Percentiles rank a stretch among this genome's conserved stretches.
Conservation (phyloP, 352 stramenopile species). For the Globisporangium middletonii region DNA sequence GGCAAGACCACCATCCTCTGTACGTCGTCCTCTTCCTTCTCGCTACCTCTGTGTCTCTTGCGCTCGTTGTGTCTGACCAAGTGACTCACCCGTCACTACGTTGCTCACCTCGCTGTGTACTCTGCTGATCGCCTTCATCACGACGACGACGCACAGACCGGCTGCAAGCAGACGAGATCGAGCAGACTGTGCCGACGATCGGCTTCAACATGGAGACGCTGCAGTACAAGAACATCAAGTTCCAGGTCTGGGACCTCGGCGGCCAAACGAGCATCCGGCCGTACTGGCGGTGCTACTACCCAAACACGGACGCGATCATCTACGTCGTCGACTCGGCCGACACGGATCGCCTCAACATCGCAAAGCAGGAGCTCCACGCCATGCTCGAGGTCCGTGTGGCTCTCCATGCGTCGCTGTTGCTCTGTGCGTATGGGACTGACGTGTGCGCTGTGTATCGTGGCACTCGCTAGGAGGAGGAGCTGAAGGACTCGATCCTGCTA, state of each 20-base stretch:
- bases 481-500: slow-evolving; percentile 98
- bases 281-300: slow-evolving; percentile 99
- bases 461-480: slow-evolving; percentile 92
- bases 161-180: slow-evolving; percentile 91
- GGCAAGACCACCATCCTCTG: slow-evolving; percentile 99
- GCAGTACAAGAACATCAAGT: slow-evolving; percentile 93
- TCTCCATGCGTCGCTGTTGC: not conserved
- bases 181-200: slow-evolving; percentile 99
- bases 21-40: slow-evolving; percentile 29
- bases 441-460: not conserved
- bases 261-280: slow-evolving; percentile 99
- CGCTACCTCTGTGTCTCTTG: too few relatives aligned
- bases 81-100: not conserved
- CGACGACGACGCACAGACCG: slow-evolving; percentile 35
- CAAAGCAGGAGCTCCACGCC: slow-evolving; percentile 96
- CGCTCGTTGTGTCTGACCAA: not conserved
- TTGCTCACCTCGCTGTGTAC: too few relatives aligned
- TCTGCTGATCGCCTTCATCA: too few relatives aligned
- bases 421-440: not conserved
- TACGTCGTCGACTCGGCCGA: slow-evolving; percentile 97
- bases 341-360: slow-evolving; percentile 95
- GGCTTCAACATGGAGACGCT: slow-evolving; percentile 96
- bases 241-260: slow-evolving; percentile 99
- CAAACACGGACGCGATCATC: slow-evolving; percentile 97
- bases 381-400: slow-evolving; percentile 90